phyloP scores from a whole-genome alignment of 2,329 filamentous ascomycete species.

The Xylariales sp. region DNA sequence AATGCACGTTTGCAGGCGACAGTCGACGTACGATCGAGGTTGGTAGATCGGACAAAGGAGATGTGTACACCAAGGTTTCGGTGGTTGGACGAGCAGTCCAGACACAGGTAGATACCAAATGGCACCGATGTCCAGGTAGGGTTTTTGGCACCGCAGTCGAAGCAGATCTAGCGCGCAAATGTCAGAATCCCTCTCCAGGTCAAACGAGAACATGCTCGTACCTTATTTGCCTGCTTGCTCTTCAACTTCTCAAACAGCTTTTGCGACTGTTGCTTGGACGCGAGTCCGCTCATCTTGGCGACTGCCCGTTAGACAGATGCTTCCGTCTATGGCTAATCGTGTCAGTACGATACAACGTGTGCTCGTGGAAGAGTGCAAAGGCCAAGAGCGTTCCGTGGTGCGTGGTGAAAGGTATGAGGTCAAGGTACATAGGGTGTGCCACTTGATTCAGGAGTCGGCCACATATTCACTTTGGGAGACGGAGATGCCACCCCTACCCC shows the following conservation, averaged over 20 bases:
- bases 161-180: slow-evolving; percentile 65
- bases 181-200: background rate
- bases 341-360: slow-evolving; percentile 3
- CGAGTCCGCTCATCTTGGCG: slow-evolving; percentile 59
- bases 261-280: slow-evolving; percentile 90
- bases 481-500: slow-evolving; percentile 6
- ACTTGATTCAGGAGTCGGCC: slow-evolving; percentile 29
- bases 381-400: no score
- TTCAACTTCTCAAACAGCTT: slow-evolving; percentile 98
- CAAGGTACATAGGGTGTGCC: no score
- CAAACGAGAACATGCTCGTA: slow-evolving; percentile 37
- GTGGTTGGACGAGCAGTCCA: slow-evolving; percentile 96
- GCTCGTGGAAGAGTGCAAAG: no score
- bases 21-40: slow-evolving; percentile 81
- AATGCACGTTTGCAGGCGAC: background rate
- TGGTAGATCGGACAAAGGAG: slow-evolving; percentile 96
- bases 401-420: no score
- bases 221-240: slow-evolving; percentile 91
- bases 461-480: slow-evolving; percentile 29
- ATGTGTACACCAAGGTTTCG: slow-evolving; percentile 98
- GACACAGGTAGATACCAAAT: slow-evolving; percentile 94
- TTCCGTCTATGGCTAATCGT: no score
- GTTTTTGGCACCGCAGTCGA: slow-evolving; percentile 96
- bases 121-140: slow-evolving; percentile 98
- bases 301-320: no score